phyloP scores from a whole-genome alignment of 2,329 filamentous ascomycete genomes.

The Sarocladium kiliense region DNA sequence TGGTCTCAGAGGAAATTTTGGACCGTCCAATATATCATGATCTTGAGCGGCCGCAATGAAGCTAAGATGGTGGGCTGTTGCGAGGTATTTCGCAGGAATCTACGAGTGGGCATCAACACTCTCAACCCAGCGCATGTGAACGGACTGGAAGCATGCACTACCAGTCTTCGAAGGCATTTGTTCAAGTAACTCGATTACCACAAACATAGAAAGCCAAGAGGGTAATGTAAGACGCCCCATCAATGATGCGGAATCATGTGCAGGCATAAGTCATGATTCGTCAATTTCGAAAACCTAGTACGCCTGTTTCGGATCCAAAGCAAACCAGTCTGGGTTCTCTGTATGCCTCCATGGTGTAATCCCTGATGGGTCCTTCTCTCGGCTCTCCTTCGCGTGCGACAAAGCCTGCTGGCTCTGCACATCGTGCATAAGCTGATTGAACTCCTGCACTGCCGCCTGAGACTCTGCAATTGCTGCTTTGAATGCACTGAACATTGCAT shows the following conservation, averaged over 20 bases:
- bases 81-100: no score
- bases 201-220: no score
- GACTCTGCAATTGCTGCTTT: constrained; percentile 41
- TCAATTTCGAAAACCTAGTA: not conserved
- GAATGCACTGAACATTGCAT: constrained; percentile 42
- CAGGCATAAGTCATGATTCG: not conserved
- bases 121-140: no score
- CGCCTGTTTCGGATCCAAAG: constrained; percentile 22
- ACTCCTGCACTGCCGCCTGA: constrained; percentile 46
- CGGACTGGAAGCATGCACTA: no score
- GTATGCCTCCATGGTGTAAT: constrained; percentile 55
- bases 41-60: no score
- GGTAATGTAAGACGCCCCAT: no score
- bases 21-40: no score
- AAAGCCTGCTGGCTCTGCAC: constrained; percentile 45
- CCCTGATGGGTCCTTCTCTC: constrained; percentile 46
- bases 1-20: no score
- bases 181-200: no score
- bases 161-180: no score
- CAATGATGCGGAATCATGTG: not conserved
- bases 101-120: no score
- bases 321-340: constrained; percentile 56
- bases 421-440: constrained; percentile 40
- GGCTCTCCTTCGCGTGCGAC: constrained; percentile 47
- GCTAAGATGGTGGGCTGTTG: no score